Evolutionary conservation across 108 stramenopile genomes (phyloP), one percentile per base, ranked within the genome.

Genomic region (Pseudonitzschia delicatissima): DNA sequence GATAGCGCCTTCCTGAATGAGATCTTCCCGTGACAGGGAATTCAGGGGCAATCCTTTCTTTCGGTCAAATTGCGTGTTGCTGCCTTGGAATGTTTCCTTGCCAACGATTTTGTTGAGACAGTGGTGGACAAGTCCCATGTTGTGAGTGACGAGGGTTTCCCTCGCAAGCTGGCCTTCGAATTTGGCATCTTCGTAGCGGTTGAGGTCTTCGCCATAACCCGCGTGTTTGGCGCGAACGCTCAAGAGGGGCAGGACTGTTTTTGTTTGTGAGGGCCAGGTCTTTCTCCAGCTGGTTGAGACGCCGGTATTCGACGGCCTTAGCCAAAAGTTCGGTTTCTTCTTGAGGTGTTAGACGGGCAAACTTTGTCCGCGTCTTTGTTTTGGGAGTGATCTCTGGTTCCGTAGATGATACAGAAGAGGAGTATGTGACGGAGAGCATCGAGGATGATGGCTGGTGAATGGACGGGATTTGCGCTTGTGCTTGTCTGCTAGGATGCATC

Each of bases 1-100:
- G 42, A 95, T 85, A 17, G 87, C 79, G 12, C 96, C 96, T 63
- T 97, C 96, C 77, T 96, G 93, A 2, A 97, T 34, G 29, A 97
- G 74, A 77, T 97, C 96, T 44, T 89, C 88, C n/a, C 77, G 68
- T 0, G 76, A 67, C 9, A 91, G 61, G 11, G 85, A 68, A 25
- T 78, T 70, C 23, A 76, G 36, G 7, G 58, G 58, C 7, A 59
- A n/a, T 13, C 37, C 37, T n/a, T 21, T 21, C 15, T 28, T 12
- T 9, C 11, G 9, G 20, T 18, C 11, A 13, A 33, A 3, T 5
- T 17, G 11, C 9, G 4, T 55, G 15, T 36, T 28, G 67, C 37
- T 55, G 29, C 13, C 13, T 66, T 60, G 57, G 4, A 17, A 7
- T 9, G 21, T 40, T 18, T 69, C 62, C 5, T 58, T 51, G 17